Evolutionary conservation across 1,139 yeast genomes (phyloP), one percentile per base, ranked within the genome.

Genomic region (Suhomyces maxii): DNA sequence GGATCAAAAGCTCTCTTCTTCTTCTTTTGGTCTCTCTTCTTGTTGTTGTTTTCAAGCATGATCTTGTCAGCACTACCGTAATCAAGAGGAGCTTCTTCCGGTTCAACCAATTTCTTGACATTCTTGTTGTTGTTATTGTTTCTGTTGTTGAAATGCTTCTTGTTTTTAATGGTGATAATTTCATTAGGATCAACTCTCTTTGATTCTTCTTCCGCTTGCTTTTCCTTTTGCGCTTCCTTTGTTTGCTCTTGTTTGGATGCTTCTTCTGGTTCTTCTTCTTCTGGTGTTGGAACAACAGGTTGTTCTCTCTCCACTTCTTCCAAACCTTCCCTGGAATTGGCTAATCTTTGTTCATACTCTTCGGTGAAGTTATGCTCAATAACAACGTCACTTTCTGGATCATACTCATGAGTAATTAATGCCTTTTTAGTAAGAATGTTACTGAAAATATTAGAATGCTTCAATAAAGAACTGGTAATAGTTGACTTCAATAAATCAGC

Each of bases 1-100:
- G 91, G 90, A 64, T 85, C 86, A 54, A 82, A 85, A 3, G 77
- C 68, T 49, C 77, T 73, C 58, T 77, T 79, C 57, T 75, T 79
- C 41, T 58, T 56, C 14, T 55, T 53, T 8, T 47, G 47, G 9
- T 57, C 53, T 12, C 37, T 34, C 5, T 35, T 33, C 26, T 48
- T 47, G 13, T 54, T 59, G 48, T 63, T 51, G 41, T 60, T 39
- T 36, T 58, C 63, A 38, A 67, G 64, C 60, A 80, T 61, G 25
- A 84, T 67, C 52, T 76, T 80, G 44, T 80, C 77, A 14, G 77
- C 73, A 36, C 64, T 70, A 1, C 70, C 61, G 56, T 83, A 82
- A 52, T 85, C 80, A 56, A 80, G 61, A 5, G 55, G 53, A 7
- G 40, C 37, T 9, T 26, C 41, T 11, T 36, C 39, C 8, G 32